Conservation (phyloP, 2,329 filamentous ascomycete species). For the Exophiala spinifera region DNA sequence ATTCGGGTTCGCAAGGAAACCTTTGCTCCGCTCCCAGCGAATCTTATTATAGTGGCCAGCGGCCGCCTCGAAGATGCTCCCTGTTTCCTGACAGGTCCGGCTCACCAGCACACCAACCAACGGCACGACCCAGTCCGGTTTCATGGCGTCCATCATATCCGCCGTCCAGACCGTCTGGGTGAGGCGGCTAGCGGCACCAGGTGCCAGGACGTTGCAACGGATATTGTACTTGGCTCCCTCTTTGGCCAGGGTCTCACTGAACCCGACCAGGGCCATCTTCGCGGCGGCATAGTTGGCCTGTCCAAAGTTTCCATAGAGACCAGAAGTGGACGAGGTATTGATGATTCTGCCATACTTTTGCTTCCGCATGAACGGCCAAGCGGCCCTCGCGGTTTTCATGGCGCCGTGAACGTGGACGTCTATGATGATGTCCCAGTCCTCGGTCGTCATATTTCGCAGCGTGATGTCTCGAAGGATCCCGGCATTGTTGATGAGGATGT, state of each 20-base stretch:
- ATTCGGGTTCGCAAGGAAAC: constrained; percentile 84
- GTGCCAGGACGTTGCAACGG: constrained; percentile 86
- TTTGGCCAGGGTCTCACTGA: constrained; percentile 95
- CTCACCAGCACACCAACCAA: constrained; percentile 85
- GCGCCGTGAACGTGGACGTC: constrained; percentile 87
- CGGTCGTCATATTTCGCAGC: constrained; percentile 97
- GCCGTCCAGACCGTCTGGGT: constrained; percentile 92
- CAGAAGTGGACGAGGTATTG: constrained; percentile 90
- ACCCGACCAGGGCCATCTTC: constrained; percentile 90
- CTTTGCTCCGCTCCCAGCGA: constrained; percentile 87
- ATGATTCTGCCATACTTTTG: constrained; percentile 97
- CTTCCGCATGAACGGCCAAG: constrained; percentile 96
- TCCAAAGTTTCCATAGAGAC: constrained; percentile 91
- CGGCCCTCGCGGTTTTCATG: constrained; percentile 91
- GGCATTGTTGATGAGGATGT: constrained; percentile 32
- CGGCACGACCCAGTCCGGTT: constrained; percentile 92
- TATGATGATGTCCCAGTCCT: constrained; percentile 93
- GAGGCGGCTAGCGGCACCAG: constrained; percentile 92
- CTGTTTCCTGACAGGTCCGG: constrained; percentile 80
- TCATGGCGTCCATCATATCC: constrained; percentile 77
- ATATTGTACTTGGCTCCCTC: constrained; percentile 99
- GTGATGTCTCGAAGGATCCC: constrained; percentile 73
- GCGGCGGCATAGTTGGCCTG: constrained; percentile 96
- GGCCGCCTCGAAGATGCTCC: constrained; percentile 87
- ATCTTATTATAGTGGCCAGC: constrained; percentile 90